phyloP scores from a whole-genome alignment of 805 yeast species.

The Candida railenensis region DNA sequence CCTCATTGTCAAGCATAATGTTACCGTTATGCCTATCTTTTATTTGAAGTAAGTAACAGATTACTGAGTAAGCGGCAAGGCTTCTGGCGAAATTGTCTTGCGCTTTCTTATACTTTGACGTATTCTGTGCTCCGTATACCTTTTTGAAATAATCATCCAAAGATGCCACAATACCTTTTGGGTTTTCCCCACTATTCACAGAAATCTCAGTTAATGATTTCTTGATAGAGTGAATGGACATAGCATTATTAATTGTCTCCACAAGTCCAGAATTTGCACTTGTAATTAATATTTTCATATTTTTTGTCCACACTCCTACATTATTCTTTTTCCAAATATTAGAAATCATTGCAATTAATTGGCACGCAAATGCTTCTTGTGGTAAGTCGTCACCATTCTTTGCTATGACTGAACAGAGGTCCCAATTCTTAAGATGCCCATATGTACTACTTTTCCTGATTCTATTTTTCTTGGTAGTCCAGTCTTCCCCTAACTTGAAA shows the following conservation, averaged over 20 bases:
- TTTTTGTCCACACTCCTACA: conserved; percentile 85
- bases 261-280: conserved; percentile 89
- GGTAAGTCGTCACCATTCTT: conserved; percentile 95
- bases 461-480: conserved; percentile 79
- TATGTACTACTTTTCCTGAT: conserved; percentile 74
- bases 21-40: conserved; percentile 98
- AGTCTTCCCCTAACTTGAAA: conserved; percentile 90
- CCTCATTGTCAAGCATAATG: conserved; percentile 93
- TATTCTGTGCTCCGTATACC: conserved; percentile 66
- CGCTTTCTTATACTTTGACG: conserved; percentile 63
- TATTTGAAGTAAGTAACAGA: conserved; percentile 86
- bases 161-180: conserved; percentile 68
- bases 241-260: conserved; percentile 93
- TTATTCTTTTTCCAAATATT: conserved; percentile 73
- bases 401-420: conserved; percentile 89
- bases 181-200: conserved; percentile 62
- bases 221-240: conserved; percentile 91
- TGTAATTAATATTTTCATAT: conserved; percentile 89
- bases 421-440: conserved; percentile 93
- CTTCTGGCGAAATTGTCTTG: conserved; percentile 84
- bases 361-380: conserved; percentile 98
- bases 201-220: conserved; percentile 83
- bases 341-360: conserved; percentile 82
- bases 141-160: conserved; percentile 75
- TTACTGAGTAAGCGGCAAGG: conserved; percentile 87